Evolutionary conservation across 1,139 yeast genomes (phyloP).

Genomic region (Zygoascus hellenicus): DNA sequence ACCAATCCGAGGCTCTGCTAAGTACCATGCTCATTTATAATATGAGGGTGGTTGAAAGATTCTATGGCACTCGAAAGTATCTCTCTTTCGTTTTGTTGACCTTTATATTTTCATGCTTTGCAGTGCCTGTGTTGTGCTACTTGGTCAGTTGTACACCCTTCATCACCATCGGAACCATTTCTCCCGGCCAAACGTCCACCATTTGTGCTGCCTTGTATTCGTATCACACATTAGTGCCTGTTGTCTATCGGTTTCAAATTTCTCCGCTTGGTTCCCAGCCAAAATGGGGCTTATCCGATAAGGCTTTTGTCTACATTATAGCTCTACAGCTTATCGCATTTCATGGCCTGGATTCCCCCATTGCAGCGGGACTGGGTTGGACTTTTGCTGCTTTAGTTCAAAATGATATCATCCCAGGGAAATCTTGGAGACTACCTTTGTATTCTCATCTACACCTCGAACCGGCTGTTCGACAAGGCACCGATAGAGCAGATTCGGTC

Average conservation of each 20-base stretch:
- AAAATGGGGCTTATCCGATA: constrained; percentile 41
- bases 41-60: constrained; percentile 57
- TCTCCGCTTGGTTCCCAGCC: constrained; percentile 27
- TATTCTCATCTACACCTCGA: constrained; percentile 19
- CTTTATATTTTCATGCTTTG: constrained; percentile 30
- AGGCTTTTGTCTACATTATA: constrained; percentile 50
- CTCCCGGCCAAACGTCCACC: constrained; percentile 61
- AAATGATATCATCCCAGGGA: constrained; percentile 56
- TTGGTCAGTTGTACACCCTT: constrained; percentile 24
- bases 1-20: constrained; percentile 61
- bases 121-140: constrained; percentile 33
- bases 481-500: not conserved
- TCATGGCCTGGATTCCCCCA: constrained; percentile 36
- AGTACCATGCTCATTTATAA: constrained; percentile 50
- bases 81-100: constrained; percentile 34
- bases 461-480: constrained; percentile 2
- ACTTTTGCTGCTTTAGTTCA: constrained; percentile 52
- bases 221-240: constrained; percentile 54
- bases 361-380: constrained; percentile 51
- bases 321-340: constrained; percentile 45
- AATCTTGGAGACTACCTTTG: constrained; percentile 45
- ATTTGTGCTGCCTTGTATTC: constrained; percentile 55
- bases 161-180: constrained; percentile 25
- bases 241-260: constrained; percentile 53
- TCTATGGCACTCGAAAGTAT: constrained; percentile 58